phyloP scores from a whole-genome alignment of 2,329 filamentous ascomycete genomes.

The Fusarium sp. region DNA sequence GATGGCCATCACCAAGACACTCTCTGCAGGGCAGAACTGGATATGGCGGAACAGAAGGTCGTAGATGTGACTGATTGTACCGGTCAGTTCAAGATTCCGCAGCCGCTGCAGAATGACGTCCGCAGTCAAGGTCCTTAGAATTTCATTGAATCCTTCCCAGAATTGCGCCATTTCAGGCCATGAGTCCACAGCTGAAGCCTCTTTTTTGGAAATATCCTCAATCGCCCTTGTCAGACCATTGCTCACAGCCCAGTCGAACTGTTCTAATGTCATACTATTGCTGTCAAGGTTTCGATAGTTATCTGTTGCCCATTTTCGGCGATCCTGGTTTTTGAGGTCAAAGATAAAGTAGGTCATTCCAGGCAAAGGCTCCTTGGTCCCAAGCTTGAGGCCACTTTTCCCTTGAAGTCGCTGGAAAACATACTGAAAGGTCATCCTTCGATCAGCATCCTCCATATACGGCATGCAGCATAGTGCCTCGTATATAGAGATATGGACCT shows the following conservation, averaged over 20 bases:
- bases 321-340: conserved; percentile 65
- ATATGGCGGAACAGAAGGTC: conserved; percentile 67
- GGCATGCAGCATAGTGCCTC: conserved; percentile 87
- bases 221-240: conserved; percentile 76
- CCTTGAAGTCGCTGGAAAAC: conserved; percentile 80
- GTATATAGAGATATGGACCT: conserved; percentile 82
- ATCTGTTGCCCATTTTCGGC: conserved; percentile 50
- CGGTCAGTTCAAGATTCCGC: conserved; percentile 78
- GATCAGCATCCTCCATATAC: conserved; percentile 69
- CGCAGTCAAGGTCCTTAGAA: conserved; percentile 78
- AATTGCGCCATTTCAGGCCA: conserved; percentile 70
- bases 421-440: conserved; percentile 73
- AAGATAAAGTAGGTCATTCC: conserved; percentile 89
- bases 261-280: conserved; percentile 69
- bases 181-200: conserved; percentile 49
- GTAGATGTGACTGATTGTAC: conserved; percentile 69
- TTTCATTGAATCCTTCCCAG: conserved; percentile 80
- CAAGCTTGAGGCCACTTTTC: conserved; percentile 80
- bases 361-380: conserved; percentile 76
- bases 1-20: conserved; percentile 74
- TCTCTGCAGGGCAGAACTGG: conserved; percentile 57
- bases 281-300: conserved; percentile 62
- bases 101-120: conserved; percentile 81
- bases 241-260: conserved; percentile 89
- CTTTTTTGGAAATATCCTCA: conserved; percentile 64